These are phyloP conservation scores for Eruca vesicaria DNA, from an alignment of 441 rosid species.

Conservation along the genomic window DNA sequence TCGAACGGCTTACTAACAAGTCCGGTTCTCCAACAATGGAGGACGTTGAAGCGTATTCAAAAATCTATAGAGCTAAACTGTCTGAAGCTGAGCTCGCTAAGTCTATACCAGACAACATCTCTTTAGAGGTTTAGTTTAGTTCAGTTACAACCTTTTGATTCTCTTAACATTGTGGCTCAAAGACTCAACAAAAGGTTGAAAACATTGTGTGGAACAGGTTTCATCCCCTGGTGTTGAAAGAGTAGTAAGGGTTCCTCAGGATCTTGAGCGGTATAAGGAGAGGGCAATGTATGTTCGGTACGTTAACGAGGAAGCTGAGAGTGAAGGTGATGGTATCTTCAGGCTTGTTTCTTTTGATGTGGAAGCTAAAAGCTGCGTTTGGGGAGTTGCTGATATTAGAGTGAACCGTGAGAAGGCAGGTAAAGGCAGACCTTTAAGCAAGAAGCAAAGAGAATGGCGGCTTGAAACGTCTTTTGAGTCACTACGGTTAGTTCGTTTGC, in stretches of 20 bases:
- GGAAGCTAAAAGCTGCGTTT: slow-evolving; percentile 56
- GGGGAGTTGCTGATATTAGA: slow-evolving; percentile 84
- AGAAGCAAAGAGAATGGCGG: slow-evolving; percentile 84
- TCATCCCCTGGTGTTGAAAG: slow-evolving; percentile 92
- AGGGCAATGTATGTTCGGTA: slow-evolving; percentile 69
- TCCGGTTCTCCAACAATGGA: slow-evolving; percentile 76
- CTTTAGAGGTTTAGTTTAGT: slow-evolving; percentile 55
- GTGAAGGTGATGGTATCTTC: slow-evolving; percentile 66
- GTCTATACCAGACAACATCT: slow-evolving; percentile 56
- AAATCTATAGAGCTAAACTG: slow-evolving; percentile 52
- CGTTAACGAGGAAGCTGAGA: slow-evolving; percentile 22
- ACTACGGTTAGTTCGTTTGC: slow-evolving; percentile 56
- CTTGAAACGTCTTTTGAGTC: slow-evolving; percentile 60
- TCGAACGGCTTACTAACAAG: slow-evolving; percentile 77
- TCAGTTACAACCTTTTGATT: too few species aligned
- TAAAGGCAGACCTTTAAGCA: slow-evolving; percentile 86
- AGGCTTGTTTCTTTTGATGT: slow-evolving; percentile 61
- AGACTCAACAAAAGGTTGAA: slow-evolving; percentile 9
- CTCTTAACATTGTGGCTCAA: neutral
- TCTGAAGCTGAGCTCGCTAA: slow-evolving; percentile 74
- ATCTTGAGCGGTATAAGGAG: slow-evolving; percentile 78
- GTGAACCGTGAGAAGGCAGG: slow-evolving; percentile 81
- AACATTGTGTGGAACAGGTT: slow-evolving; percentile 47
- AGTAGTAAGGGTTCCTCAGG: slow-evolving; percentile 72
- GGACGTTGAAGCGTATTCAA: slow-evolving; percentile 74